A percentile compares a stretch with the other conserved stretches of the same genome.
phyloP scores from a whole-genome alignment of 495 filamentous ascomycete species.

The Achaetomiella virescens region DNA sequence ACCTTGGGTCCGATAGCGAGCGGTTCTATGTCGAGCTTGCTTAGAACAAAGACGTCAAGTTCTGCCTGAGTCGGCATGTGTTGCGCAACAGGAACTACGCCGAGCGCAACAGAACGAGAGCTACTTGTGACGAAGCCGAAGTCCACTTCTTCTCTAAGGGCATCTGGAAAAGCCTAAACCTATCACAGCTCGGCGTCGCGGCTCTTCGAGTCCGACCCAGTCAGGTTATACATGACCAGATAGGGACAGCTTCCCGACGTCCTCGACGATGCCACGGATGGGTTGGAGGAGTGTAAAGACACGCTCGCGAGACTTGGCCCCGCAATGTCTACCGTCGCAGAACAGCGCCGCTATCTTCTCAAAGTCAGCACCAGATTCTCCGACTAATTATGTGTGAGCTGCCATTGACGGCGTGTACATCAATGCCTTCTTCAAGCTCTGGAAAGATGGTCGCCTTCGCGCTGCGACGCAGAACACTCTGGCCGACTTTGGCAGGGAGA shows the following conservation, averaged over 20 bases:
- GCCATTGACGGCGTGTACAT: constrained; percentile 3
- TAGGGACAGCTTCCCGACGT: constrained; percentile 1
- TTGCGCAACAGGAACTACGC: constrained; percentile 54
- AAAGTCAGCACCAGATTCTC: neutral
- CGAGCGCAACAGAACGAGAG: constrained; percentile 16
- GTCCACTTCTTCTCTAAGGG: constrained; percentile 3
- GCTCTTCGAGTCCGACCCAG: neutral
- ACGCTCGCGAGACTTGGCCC: neutral
- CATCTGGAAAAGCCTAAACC: neutral
- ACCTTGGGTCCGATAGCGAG: constrained; percentile 13
- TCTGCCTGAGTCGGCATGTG: constrained; percentile 55
- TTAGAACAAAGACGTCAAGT: constrained; percentile 16
- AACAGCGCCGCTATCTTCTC: constrained; percentile 5
- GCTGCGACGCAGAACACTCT: constrained; percentile 5
- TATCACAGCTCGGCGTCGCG: neutral
- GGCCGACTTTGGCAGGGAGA: neutral
- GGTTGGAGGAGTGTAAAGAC: neutral
- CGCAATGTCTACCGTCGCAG: neutral
- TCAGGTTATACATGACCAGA: constrained; percentile 1
- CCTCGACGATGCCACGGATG: neutral
- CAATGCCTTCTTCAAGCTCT: neutral
- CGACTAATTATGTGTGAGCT: neutral
- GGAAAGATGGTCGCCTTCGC: neutral
- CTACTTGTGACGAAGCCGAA: neutral
- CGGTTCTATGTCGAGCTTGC: constrained; percentile 15